Evolutionary conservation across 129 eudicot species (phyloP), one percentile per base, ranked within the genome.

Genomic region (Lactuca saligna): DNA sequence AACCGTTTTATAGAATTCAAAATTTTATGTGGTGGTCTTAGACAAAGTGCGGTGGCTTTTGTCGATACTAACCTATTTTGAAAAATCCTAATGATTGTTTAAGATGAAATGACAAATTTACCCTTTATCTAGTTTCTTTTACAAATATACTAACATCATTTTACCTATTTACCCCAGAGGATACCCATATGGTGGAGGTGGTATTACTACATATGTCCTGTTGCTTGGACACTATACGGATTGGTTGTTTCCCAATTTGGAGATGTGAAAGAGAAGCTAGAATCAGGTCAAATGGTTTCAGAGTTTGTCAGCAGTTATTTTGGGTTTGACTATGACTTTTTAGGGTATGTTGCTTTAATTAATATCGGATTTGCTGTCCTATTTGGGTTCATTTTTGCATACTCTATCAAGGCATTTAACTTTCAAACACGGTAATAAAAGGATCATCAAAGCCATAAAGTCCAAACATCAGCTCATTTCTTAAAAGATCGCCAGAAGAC

Each of bases 131-230:
- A 35, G 5, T 35, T 35, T 35, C 38, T 35, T 35, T 35, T 35
- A 35, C 29, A 25, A 25, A 25, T 25, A 25, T 25, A 25, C 29
- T 25, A 25, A 25, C 29, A 25, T 25, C 29, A 25, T 25, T 25
- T 5, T 48, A 8, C 58, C 51, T 4, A 3, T 69, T 74, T 62
- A 56, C 6, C 20, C 51, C 66, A 89, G 96, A 86, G 90, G 61
- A 89, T 86, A n/a, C 96, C 93, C 6, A 57, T 83, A 35, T 89
- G 90, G 92, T 89, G 96, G 96, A 83, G 93, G 79, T 89, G 93
- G 93, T 89, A 81, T 81, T 86, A 79, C 67, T 89, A 80, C 17
- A 55, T 80, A 4, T 68, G 79, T 67, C 96, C 96, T 1, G 54
- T 89, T 20, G 70, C 89, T 11, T 89, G 96, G 96, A 82, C 89